Percentiles rank a stretch among this genome's conserved stretches.
These are phyloP conservation scores for Datisca glomerata DNA, from an alignment of 306 rosid species.

Conservation along the genomic window DNA sequence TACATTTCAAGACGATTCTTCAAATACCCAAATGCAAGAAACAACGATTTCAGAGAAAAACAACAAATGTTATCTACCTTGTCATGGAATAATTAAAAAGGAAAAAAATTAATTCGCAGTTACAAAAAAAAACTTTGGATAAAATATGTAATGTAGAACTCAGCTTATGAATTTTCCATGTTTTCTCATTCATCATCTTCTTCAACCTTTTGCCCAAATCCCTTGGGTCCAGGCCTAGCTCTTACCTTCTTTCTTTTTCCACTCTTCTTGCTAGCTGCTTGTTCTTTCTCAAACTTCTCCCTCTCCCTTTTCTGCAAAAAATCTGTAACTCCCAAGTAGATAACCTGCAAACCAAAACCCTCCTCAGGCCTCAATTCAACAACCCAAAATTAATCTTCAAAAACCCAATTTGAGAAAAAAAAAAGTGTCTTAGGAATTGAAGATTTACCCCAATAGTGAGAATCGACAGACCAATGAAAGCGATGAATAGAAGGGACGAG, in stretches of 20 bases:
- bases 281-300: conserved; percentile 81
- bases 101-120: too few species aligned
- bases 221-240: conserved; percentile 61
- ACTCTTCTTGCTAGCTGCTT: conserved; percentile 25
- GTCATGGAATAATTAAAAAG: too few species aligned
- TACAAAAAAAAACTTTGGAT: too few species aligned
- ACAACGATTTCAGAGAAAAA: too few species aligned
- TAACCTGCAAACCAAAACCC: conserved; percentile 31
- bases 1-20: too few species aligned
- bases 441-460: conserved; percentile 76
- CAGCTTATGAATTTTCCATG: neutral
- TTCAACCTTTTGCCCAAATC: conserved; percentile 65
- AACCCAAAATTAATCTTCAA: neutral
- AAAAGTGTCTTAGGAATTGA: neutral
- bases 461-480: conserved; percentile 56
- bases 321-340: conserved; percentile 70
- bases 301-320: conserved; percentile 78
- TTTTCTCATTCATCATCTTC: conserved; percentile 19
- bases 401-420: neutral
- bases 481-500: conserved; percentile 55
- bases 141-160: too few species aligned
- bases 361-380: conserved; percentile 3
- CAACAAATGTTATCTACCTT: too few species aligned
- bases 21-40: too few species aligned
- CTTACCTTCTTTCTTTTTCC: conserved; percentile 38